Evolutionary conservation across 805 yeast genomes (phyloP).

Genomic region (Starmera pachycereana): DNA sequence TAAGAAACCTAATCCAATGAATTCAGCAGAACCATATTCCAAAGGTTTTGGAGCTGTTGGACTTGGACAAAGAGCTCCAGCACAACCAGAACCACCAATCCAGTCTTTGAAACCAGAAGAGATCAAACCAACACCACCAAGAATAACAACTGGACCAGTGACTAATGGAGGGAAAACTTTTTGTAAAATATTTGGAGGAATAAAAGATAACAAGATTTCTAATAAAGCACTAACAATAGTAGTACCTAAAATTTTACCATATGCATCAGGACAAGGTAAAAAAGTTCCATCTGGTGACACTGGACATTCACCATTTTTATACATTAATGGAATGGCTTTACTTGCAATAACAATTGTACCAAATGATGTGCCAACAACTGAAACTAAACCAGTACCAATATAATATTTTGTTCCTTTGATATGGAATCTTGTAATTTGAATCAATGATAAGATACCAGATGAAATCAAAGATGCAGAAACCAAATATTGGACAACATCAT

Average conservation of each 20-base stretch:
- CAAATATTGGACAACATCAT: conserved; percentile 43
- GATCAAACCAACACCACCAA: conserved; percentile 68
- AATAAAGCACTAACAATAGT: conserved; percentile 69
- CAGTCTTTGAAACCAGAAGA: conserved; percentile 72
- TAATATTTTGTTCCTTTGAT: conserved; percentile 64
- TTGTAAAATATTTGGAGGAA: conserved; percentile 65
- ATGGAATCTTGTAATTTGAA: conserved; percentile 77
- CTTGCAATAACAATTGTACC: conserved; percentile 77
- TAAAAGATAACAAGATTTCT: conserved; percentile 63
- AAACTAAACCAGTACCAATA: conserved; percentile 79
- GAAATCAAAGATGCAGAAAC: conserved; percentile 66
- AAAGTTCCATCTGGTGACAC: conserved; percentile 49
- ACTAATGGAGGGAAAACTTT: conserved; percentile 80
- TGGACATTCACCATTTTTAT: conserved; percentile 59
- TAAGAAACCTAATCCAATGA: conserved; percentile 78
- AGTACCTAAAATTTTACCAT: conserved; percentile 79
- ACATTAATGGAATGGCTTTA: conserved; percentile 75
- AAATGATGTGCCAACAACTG: conserved; percentile 88
- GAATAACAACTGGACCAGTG: conserved; percentile 85
- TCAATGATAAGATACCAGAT: conserved; percentile 56
- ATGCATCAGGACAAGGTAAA: conserved; percentile 82
- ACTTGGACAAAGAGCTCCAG: conserved; percentile 35
- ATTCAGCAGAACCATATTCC: conserved; percentile 81
- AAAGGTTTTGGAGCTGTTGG: conserved; percentile 42
- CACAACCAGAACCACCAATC: conserved; percentile 78